Evolutionary conservation across 441 rosid species (phyloP).

Genomic region (Gossypium gossypioides): DNA sequence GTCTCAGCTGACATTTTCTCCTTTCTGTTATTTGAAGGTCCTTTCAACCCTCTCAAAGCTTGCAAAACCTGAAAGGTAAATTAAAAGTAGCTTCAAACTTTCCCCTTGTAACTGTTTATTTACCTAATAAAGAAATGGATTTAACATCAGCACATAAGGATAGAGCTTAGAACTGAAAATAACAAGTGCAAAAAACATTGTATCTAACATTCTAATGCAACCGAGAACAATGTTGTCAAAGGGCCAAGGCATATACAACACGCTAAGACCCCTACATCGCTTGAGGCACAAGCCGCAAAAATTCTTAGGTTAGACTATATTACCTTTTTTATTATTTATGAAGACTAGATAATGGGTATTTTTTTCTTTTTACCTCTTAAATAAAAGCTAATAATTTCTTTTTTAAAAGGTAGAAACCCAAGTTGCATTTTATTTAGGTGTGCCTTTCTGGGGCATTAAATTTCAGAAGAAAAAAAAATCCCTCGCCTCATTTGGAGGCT

Average conservation of each 20-base stretch:
- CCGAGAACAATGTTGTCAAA: background rate
- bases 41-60: slow-evolving; percentile 87
- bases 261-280: background rate
- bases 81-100: slow-evolving; percentile 3
- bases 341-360: background rate
- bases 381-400: too few relatives aligned
- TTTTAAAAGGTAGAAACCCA: background rate
- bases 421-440: background rate
- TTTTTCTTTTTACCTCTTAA: too few relatives aligned
- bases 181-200: background rate
- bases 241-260: background rate
- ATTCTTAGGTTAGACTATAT: background rate
- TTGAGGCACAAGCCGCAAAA: background rate
- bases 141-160: background rate
- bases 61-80: slow-evolving; percentile 51
- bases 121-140: background rate
- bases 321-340: background rate
- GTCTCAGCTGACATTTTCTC: slow-evolving; percentile 75
- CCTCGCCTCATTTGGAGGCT: background rate
- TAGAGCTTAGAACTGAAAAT: background rate
- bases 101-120: background rate
- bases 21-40: slow-evolving; percentile 58
- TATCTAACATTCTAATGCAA: background rate
- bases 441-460: background rate
- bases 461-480: background rate